Evolutionary conservation across 2,329 filamentous ascomycete species (phyloP), one percentile per base, ranked within the genome.

Genomic region (Dryadomyces quercivorus): DNA sequence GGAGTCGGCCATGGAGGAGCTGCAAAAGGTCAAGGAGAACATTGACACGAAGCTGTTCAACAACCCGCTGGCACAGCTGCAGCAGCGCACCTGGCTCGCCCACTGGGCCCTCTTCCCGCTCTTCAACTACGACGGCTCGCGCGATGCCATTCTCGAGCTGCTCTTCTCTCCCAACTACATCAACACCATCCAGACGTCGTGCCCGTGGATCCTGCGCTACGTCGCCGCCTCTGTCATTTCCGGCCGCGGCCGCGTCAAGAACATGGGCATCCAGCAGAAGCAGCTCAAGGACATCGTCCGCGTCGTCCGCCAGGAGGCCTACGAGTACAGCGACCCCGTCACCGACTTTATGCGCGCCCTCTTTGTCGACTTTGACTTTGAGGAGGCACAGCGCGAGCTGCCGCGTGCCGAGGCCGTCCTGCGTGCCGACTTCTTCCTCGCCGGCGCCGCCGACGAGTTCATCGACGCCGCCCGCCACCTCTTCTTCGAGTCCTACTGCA

Each of bases 51-150:
- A 90, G 69, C 84, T 97, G 59, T 96, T 95, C 80, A 93, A 85
- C 80, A 96, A 95, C 78, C 88, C 92, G 31, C 81, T 96, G 60
- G 91, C 88, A 57, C 93, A 98, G 75, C 85, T 98, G 59, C 86
- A 92, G 70, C 92, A 96, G 78, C 88, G 93, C 67, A 94, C 91
- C 56, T 95, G 92, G 88, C 78, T 98, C 65, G 86, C 95, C 64
- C 93, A 98, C 86, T 98, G 93, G 91, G 85, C 88, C 48, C 84
- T 98, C 58, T 98, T 97, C 82, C 92, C 93, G 59, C 91, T 96
- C 75, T 98, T 97, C 82, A 97, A 98, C 82, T 85, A 88, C 75
- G 92, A 97, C 65, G 79, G 83, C 61, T 88, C 89, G 56, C 89
- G 92, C 66, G 93, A 98, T 67, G 81, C 82, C 63, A 81, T 98